phyloP scores from a whole-genome alignment of 139 green algal genomes.

The Coelastrella sp. region DNA sequence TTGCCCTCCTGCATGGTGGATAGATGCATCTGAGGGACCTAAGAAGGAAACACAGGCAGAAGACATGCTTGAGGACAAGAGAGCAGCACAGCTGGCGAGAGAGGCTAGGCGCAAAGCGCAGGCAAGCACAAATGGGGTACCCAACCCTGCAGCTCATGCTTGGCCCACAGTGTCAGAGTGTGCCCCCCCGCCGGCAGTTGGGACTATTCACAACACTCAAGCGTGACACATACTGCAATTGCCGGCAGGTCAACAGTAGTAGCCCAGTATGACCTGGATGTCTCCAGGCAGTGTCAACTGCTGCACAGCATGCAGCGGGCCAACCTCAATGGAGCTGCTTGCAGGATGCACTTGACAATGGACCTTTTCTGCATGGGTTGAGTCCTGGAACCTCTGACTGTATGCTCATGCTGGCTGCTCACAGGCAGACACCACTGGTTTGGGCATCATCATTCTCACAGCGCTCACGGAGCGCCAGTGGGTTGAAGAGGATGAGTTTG shows the following conservation, averaged over 20 bases:
- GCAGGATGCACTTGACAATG: no score
- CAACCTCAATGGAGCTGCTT: no score
- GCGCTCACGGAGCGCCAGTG: slow-evolving; percentile 59
- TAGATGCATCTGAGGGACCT: slow-evolving; percentile 35
- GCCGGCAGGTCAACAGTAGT: no score
- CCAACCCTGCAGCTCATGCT: not conserved
- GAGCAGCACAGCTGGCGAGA: slow-evolving; percentile 24
- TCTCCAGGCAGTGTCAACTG: no score
- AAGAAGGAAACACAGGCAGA: slow-evolving; percentile 34
- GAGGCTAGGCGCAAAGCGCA: slow-evolving; percentile 38
- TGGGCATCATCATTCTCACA: slow-evolving; percentile 67
- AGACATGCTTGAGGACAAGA: slow-evolving; percentile 38
- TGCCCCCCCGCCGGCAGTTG: no score
- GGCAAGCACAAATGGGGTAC: not conserved
- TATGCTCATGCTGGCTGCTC: not conserved
- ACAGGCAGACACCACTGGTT: slow-evolving; percentile 56
- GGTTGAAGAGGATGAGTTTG: slow-evolving; percentile 61
- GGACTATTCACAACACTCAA: no score
- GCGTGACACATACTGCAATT: no score
- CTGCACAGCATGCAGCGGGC: no score
- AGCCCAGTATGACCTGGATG: no score
- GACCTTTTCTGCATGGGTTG: no score
- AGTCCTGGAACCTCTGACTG: no score
- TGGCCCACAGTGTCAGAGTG: not conserved
- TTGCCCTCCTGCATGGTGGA: slow-evolving; percentile 42